Conservation (phyloP, 306 rosid genomes). For the Cicer arietinum region DNA sequence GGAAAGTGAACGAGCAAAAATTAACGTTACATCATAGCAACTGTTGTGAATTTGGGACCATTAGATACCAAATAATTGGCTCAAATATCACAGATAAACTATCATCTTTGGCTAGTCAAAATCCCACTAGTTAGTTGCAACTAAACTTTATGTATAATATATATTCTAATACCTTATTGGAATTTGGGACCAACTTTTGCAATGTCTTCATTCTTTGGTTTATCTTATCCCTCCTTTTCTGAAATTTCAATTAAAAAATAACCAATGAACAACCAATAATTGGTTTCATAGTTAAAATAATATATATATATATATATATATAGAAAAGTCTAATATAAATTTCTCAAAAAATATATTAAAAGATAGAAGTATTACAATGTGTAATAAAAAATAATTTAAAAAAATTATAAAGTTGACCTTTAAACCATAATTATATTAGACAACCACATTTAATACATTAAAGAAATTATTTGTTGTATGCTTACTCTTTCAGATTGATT, state of each 20-base stretch:
- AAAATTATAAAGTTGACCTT: too few species aligned
- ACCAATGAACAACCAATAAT: conserved; percentile 19
- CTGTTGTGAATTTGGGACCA: conserved; percentile 41
- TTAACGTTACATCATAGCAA: conserved; percentile 17
- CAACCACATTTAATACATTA: too few species aligned
- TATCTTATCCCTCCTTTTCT: conserved; percentile 99
- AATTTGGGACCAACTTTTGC: conserved; percentile 98
- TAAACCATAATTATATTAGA: too few species aligned
- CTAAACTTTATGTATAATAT: conserved; percentile 30
- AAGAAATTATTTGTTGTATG: background rate
- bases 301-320: background rate
- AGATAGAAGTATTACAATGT: too few species aligned
- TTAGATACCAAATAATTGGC: conserved; percentile 44
- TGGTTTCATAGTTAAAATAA: conserved; percentile 30
- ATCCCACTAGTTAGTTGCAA: conserved; percentile 41
- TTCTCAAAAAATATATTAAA: too few species aligned
- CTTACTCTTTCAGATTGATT: conserved; percentile 95
- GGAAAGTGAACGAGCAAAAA: conserved; percentile 14
- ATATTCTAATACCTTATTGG: conserved; percentile 71
- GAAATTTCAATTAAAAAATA: conserved; percentile 33
- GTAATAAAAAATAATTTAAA: too few species aligned
- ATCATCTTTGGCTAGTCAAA: conserved; percentile 29
- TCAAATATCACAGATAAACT: background rate
- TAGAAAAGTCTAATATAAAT: too few species aligned
- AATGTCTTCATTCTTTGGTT: conserved; percentile 95